A percentile compares a stretch with the other conserved stretches of the same genome.
Conservation (phyloP, 2,329 filamentous ascomycete genomes). For the Lomentospora prolificans region DNA sequence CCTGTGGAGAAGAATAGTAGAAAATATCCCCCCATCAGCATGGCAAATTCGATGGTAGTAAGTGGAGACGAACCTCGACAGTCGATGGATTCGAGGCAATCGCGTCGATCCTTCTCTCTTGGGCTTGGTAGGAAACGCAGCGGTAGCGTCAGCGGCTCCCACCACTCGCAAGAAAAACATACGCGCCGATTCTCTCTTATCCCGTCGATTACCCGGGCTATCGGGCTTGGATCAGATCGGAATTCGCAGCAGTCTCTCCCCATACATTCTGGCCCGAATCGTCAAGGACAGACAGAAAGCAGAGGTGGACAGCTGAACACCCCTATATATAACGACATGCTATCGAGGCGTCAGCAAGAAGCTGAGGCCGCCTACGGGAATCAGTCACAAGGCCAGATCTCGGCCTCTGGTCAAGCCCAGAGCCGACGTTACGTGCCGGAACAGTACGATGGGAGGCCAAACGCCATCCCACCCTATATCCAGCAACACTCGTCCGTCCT, state of each 20-base stretch:
- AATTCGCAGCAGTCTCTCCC: constrained; percentile 44
- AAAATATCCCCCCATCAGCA: constrained; percentile 83
- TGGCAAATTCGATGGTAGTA: constrained; percentile 47
- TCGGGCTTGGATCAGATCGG: constrained; percentile 43
- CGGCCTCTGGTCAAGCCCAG: constrained; percentile 12
- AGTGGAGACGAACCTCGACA: constrained; percentile 32
- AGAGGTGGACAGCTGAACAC: not conserved
- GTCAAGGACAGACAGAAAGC: not conserved
- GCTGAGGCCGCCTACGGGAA: not conserved
- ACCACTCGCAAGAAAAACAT: constrained; percentile 46
- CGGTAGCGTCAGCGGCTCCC: constrained; percentile 52
- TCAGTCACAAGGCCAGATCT: not conserved
- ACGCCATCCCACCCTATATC: constrained; percentile 36
- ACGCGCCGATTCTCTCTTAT: constrained; percentile 62
- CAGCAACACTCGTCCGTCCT: constrained; percentile 31
- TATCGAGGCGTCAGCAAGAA: not conserved
- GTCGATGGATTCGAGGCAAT: constrained; percentile 60
- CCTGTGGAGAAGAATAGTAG: constrained; percentile 49
- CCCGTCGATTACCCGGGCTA: constrained; percentile 53
- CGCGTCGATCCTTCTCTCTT: constrained; percentile 61
- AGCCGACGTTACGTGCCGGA: constrained; percentile 32
- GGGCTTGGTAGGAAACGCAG: constrained; percentile 62
- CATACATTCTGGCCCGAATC: constrained; percentile 30
- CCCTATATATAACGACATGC: constrained; percentile 9
- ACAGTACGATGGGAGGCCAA: constrained; percentile 28